These are phyloP conservation scores for Fusarium nematophilum DNA, from an alignment of 2,329 filamentous ascomycete genomes.

Conservation along the genomic window DNA sequence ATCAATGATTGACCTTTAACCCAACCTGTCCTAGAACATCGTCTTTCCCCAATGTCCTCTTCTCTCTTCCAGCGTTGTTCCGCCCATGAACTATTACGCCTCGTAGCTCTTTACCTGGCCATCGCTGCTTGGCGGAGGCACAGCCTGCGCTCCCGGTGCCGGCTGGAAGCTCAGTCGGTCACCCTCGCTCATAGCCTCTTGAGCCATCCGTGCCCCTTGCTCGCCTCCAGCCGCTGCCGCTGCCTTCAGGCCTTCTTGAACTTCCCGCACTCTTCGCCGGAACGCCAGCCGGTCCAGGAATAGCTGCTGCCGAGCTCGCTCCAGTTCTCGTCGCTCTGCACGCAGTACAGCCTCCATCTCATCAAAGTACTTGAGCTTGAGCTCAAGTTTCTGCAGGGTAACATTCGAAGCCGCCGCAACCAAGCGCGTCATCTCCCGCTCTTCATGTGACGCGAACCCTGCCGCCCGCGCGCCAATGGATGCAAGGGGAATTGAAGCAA, in stretches of 20 bases:
- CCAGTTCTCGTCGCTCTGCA: constrained; percentile 91
- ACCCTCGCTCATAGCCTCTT: constrained; percentile 60
- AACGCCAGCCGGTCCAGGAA: constrained; percentile 93
- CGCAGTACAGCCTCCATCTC: constrained; percentile 95
- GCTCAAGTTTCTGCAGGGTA: constrained; percentile 93
- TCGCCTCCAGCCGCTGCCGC: constrained; percentile 62
- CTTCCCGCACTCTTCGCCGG: constrained; percentile 85
- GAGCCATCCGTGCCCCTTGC: constrained; percentile 59
- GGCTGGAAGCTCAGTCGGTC: constrained; percentile 66
- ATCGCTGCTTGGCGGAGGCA: constrained; percentile 66
- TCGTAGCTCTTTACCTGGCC: constrained; percentile 69
- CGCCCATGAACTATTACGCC: constrained; percentile 51
- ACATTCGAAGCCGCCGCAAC: constrained; percentile 93
- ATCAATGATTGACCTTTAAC: constrained; percentile 28
- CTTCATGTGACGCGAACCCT: constrained; percentile 92
- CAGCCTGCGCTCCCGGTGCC: constrained; percentile 53
- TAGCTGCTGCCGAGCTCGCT: constrained; percentile 90
- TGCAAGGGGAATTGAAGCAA: constrained; percentile 85
- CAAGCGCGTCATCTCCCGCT: constrained; percentile 94
- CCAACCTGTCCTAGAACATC: constrained; percentile 24
- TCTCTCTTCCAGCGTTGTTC: constrained; percentile 1
- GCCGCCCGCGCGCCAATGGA: constrained; percentile 87
- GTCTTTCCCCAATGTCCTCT: constrained; percentile 12
- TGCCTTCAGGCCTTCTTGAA: constrained; percentile 79
- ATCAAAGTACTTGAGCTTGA: constrained; percentile 95